Evolutionary conservation across 306 rosid genomes (phyloP), one percentile per base, ranked within the genome.

Genomic region (Quercus gilva): DNA sequence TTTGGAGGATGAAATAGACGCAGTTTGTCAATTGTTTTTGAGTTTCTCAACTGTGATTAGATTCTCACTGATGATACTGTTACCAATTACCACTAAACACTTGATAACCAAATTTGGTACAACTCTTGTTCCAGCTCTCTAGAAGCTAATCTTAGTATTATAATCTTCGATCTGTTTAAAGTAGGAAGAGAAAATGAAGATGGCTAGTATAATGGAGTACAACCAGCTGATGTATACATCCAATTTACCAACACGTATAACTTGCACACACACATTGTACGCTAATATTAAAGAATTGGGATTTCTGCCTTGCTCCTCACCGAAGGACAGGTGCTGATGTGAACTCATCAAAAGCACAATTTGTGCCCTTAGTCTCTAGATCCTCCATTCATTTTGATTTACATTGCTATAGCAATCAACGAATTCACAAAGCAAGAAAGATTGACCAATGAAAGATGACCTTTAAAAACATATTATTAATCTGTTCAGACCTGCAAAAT

Each of bases 381-480:
- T 72, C 78, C 78, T 80, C 72, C 76, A 33, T 72, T 82, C 53
- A 41, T 49, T 61, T 61, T 41, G 9, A 61, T 72, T 81, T 76
- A 70, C 21, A 21, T 18, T 11, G 29, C 58, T 21, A 10, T 2
- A 45, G 69, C 18, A 12, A 74, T 52, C 49, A 33, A 11, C 6
- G 0, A 37, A 61, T 25, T 69, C 60, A 43, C 26, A 6, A 37
- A 26, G 59, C 25, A 64, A 64, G 26, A 33, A 35, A 67, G n/a
- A 18, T 19, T 67, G 55, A 78, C 33, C 28, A 15, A 75, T 17
- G 49, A 75, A 73, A 55, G 64, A 52, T 19, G 53, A 57, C 14
- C 20, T 19, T 31, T 43, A 58, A 35, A 23, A 6, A 23, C 23
- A 78, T 11, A 37, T 2, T 35, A 43, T 49, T 52, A 17, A 74